A percentile compares a stretch with the other conserved stretches of the same genome.
Conservation (phyloP, 2,329 filamentous ascomycete species). For the Pseudogymnoascus sp. region DNA sequence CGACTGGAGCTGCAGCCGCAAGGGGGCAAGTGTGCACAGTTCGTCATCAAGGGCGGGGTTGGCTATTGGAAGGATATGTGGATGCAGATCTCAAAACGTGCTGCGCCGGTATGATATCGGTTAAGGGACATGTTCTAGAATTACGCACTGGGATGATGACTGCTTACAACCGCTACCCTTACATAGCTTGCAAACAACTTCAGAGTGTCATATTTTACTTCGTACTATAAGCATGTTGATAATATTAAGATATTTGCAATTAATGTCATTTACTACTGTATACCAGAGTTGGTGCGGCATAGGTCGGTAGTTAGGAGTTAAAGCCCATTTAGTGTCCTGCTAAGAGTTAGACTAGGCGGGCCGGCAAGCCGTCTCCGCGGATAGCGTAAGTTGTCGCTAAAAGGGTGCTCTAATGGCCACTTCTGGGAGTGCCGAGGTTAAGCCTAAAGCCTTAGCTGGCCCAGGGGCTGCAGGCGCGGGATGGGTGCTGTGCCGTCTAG, state of each 20-base stretch:
- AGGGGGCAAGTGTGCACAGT: slow-evolving; percentile 27
- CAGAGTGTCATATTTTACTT: not conserved
- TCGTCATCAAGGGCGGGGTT: slow-evolving; percentile 35
- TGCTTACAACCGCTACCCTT: not conserved
- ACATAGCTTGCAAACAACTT: not conserved
- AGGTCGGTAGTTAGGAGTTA: not conserved
- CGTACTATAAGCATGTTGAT: not conserved
- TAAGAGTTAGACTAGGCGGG: not conserved
- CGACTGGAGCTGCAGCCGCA: slow-evolving; percentile 25
- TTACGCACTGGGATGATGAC: not conserved
- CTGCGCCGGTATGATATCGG: not conserved
- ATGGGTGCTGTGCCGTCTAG: not conserved
- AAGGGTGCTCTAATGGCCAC: not conserved
- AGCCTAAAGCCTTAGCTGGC: not conserved
- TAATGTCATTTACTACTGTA: not conserved
- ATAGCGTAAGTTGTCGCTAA: not conserved
- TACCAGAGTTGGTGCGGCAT: not conserved
- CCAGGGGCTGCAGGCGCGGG: not conserved
- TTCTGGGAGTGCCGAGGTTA: not conserved
- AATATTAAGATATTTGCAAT: not conserved
- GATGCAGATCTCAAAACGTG: slow-evolving; percentile 25
- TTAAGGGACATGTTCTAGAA: not conserved
- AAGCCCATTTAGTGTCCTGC: not conserved
- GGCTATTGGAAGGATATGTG: slow-evolving; percentile 36
- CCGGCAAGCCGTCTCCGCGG: not conserved